Base-by-base conservation (phyloP, 805 yeast species). In the Ogataea populi-albae region DNA sequence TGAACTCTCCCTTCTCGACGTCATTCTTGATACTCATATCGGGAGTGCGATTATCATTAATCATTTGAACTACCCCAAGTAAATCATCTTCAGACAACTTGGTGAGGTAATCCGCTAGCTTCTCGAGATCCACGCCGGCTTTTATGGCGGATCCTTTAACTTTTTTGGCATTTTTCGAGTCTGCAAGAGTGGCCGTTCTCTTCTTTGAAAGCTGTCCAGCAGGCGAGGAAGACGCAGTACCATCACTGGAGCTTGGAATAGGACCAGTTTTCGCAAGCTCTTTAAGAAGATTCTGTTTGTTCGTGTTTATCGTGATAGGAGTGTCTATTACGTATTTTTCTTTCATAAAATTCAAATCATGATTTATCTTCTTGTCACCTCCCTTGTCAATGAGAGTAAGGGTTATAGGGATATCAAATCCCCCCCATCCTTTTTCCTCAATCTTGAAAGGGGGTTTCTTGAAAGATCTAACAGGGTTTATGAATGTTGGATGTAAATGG, bases 381-480 rank as follows among this genome's bases (percentile, higher is more conserved):
- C 81, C 84, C 55, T 83, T 85, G 41, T 94, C 98, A 14, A 81
- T 71, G 29, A 85, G 66, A 43, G 83, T 83, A 27, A 89, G 68
- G 22, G 84, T 72, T 42, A 93, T 80, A 24, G 85, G 85, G 57
- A 93, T 73, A 55, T 89, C 96, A 54, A 91, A 91, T 49, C 91
- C 98, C 59, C 98, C 98, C 98, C 98, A 91, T 34, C 98, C 98
- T 65, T 86, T 81, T 61, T 91, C 98, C 54, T 79, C 85, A 38
- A 91, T 82, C 55, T 65, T 75, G 65, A 89, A 91, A 8, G 98
- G 98, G 7, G 84, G 75, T 54, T 80, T 81, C 54, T 84, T 86
- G 56, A 87, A 60, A 9, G 82, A 70, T 59, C 97, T 76, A 45
- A 76, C 81, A 8, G 98, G 98, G 59, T 88, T 88, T 32, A 77